These are phyloP conservation scores for Arthrobotrys entomopaga DNA, from an alignment of 2,329 filamentous ascomycete species.

Conservation along the genomic window DNA sequence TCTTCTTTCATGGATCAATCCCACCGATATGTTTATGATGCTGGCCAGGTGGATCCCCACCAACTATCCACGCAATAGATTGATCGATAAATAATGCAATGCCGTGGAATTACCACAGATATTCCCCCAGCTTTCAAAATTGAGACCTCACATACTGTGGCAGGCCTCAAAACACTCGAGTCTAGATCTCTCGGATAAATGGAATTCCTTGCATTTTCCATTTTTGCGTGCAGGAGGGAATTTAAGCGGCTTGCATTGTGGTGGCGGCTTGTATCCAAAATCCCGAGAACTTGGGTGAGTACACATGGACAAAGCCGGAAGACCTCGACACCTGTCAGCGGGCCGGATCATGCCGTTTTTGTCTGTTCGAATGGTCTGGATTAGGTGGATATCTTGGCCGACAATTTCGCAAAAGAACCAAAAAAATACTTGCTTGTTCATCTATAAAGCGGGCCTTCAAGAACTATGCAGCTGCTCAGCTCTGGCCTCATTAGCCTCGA, in stretches of 20 bases:
- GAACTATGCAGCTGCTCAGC: no score
- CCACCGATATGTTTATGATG: no score
- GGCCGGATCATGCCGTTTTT: conserved; percentile 64
- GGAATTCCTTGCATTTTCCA: background rate
- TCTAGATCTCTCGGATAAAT: background rate
- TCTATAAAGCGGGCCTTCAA: no score
- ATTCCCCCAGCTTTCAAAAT: background rate
- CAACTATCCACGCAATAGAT: background rate
- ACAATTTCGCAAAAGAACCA: no score
- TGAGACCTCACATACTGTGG: background rate
- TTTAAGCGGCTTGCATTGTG: no score
- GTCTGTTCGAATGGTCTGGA: conserved; percentile 66
- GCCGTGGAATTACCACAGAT: background rate
- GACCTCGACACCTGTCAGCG: conserved; percentile 62
- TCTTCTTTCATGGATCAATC: no score
- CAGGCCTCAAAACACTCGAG: background rate
- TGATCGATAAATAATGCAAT: background rate
- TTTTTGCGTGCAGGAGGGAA: no score
- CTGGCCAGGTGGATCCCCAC: no score
- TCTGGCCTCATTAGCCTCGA: no score
- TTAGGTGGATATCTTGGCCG: no score
- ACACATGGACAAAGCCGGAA: background rate
- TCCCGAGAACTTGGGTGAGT: conserved; percentile 1
- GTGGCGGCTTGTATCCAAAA: background rate
- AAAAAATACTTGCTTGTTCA: no score